Percentiles rank a stretch among this genome's conserved stretches.
Evolutionary conservation across 1,284 basidiomycete species (phyloP).

Genomic region (Xerocomus amazonicus): DNA sequence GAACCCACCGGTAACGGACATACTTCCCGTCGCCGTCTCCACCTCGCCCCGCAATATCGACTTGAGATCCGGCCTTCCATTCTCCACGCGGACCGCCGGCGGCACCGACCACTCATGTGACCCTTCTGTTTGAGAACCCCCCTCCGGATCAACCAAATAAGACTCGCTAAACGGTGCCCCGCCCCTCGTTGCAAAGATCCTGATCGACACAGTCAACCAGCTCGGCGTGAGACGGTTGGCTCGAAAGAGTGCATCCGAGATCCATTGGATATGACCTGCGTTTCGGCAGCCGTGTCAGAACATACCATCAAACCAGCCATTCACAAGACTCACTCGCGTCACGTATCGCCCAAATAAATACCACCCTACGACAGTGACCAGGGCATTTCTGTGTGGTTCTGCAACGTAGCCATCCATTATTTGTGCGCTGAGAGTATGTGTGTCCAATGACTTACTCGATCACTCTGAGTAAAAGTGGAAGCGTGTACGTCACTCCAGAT

Average conservation of each 20-base stretch:
- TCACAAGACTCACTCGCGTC: conserved; percentile 30
- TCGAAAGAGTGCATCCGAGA: conserved; percentile 30
- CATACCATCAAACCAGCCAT: background rate
- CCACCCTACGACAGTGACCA: conserved; percentile 26
- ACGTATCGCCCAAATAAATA: conserved; percentile 41
- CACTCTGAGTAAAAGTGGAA: conserved; percentile 39
- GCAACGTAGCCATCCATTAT: background rate
- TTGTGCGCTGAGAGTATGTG: background rate
- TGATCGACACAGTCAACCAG: conserved; percentile 32
- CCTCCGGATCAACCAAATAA: conserved; percentile 11
- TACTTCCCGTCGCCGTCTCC: conserved; percentile 20
- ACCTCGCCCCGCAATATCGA: conserved; percentile 23
- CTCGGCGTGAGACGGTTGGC: conserved; percentile 22
- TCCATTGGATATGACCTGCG: conserved; percentile 33
- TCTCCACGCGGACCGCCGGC: conserved; percentile 16
- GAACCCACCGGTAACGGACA: conserved; percentile 27
- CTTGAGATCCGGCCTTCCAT: conserved; percentile 21
- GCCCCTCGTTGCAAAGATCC: conserved; percentile 33
- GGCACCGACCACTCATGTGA: conserved; percentile 1
- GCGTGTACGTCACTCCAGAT: conserved; percentile 40
- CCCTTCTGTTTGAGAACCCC: conserved; percentile 10
- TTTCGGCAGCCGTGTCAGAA: background rate
- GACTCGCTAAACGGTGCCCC: conserved; percentile 5
- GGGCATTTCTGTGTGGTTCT: conserved; percentile 28
- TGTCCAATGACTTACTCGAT: conserved; percentile 32